These are phyloP conservation scores for Craspedostauros australis DNA, from an alignment of 108 stramenopile species.

Conservation along the genomic window DNA sequence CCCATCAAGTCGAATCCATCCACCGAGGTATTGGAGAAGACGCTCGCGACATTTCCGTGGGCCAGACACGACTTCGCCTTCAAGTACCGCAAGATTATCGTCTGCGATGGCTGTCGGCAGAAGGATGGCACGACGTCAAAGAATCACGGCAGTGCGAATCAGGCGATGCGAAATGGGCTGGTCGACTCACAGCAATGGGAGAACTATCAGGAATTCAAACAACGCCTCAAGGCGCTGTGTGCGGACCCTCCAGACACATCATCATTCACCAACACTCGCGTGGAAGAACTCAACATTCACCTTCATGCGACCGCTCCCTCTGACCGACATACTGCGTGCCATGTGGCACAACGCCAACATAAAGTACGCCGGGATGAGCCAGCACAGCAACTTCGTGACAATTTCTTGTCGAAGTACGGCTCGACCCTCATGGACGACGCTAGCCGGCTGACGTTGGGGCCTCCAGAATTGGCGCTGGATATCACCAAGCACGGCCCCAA, in stretches of 20 bases:
- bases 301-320: conserved; percentile 72
- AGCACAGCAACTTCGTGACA: conserved; percentile 71
- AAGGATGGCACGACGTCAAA: conserved; percentile 29
- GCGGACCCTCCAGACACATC: conserved; percentile 11
- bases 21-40: conserved; percentile 64
- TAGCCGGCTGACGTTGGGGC: conserved; percentile 40
- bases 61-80: conserved; percentile 67
- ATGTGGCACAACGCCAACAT: conserved; percentile 49
- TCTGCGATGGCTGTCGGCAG: conserved; percentile 72
- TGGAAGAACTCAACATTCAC: conserved; percentile 65
- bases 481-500: conserved; percentile 48
- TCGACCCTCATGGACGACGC: conserved; percentile 43
- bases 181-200: conserved; percentile 52
- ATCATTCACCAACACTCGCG: conserved; percentile 44
- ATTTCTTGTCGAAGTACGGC: conserved; percentile 68
- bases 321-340: conserved; percentile 41
- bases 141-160: conserved; percentile 65
- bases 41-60: conserved; percentile 57
- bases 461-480: conserved; percentile 49
- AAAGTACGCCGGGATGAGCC: conserved; percentile 77
- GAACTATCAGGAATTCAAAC: conserved; percentile 64
- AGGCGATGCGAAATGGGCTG: conserved; percentile 75
- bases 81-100: conserved; percentile 69
- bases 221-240: conserved; percentile 40
- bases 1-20: conserved; percentile 83